phyloP scores from a whole-genome alignment of 768 basidiomycete genomes.

The Boletus pseudo-olivaceus region DNA sequence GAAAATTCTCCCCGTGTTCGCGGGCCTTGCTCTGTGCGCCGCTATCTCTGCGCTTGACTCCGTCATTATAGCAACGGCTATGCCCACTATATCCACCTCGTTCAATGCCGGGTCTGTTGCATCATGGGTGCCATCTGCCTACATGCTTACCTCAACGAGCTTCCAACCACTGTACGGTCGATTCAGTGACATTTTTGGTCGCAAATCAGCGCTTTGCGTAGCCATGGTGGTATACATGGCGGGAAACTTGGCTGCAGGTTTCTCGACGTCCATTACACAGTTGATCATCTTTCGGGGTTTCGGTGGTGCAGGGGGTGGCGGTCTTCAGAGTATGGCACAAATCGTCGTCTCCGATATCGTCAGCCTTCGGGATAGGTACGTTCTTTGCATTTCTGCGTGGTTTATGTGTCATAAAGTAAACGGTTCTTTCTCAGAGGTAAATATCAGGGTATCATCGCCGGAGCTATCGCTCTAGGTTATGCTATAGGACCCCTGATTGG shows the following conservation, averaged over 20 bases:
- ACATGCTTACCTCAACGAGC: conserved; percentile 55
- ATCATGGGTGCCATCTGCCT: conserved; percentile 73
- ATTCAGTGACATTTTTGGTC: conserved; percentile 64
- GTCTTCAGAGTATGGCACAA: conserved; percentile 64
- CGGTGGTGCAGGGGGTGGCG: conserved; percentile 69
- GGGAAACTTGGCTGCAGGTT: conserved; percentile 64
- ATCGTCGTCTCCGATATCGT: conserved; percentile 75
- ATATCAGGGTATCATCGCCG: conserved; percentile 73
- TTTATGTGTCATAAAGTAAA: neutral
- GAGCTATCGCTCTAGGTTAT: conserved; percentile 52
- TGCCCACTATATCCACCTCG: conserved; percentile 65
- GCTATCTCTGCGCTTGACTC: conserved; percentile 65
- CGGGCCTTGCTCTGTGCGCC: conserved; percentile 57
- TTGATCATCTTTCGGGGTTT: conserved; percentile 68
- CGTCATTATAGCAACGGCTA: conserved; percentile 68
- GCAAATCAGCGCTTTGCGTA: conserved; percentile 56
- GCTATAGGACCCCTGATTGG: conserved; percentile 67
- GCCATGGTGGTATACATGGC: conserved; percentile 63
- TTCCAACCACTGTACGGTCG: conserved; percentile 50
- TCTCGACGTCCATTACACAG: conserved; percentile 60
- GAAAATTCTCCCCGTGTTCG: conserved; percentile 60
- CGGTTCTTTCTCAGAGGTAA: conserved; percentile 47
- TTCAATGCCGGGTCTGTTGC: conserved; percentile 48
- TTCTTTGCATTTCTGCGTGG: neutral
- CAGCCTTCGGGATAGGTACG: conserved; percentile 59